Evolutionary conservation across 306 rosid genomes (phyloP), one percentile per base, ranked within the genome.

Genomic region (Boehmeria nivea): DNA sequence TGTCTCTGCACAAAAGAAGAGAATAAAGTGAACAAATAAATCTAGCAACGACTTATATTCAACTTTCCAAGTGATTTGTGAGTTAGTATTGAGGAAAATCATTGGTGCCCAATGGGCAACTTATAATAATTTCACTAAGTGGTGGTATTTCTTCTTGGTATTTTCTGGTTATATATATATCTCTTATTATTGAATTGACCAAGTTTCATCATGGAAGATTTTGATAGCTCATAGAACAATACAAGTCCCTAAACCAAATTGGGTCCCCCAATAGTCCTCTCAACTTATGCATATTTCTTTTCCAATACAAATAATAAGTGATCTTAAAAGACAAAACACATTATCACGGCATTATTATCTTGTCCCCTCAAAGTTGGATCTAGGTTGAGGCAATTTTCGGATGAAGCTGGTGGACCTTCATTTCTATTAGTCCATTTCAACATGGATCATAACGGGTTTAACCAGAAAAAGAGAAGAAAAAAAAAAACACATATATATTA

Each of bases 391-490:
- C 46, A 37, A 38, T 21, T 22, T 48, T 61, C 37, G 6, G 16
- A 56, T 19, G 27, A 40, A 40, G 44, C 28, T 56, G 54, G 22
- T 13, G 19, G 26, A 57, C 55, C 21, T 20, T 6, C 25, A 69
- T 74, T 62, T 72, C 80, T 48, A 22, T 25, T n/a, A 8, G 37
- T 43, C 51, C 56, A 47, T 26, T 60, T 61, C n/a, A 51, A 37
- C 61, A 53, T 24, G 52, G 71, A 71, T 28, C 8, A 28, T 27
- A 19, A 72, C 54, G 63, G 64, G 71, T 60, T 60, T 45, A 62
- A 65, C 72, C 72, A 55, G 38, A 11, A 33, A 33, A 11, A 33
- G 11, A 4, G 7, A 33, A 33, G 11, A 33, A 33, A 33, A 33
- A 4, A 33, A 4, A 4, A 33, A 33, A 33, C 38, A 33, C 5